Percentiles rank a stretch among this genome's conserved stretches.
phyloP scores from a whole-genome alignment of 164 flowering plant genomes.

The Malania oleifera region DNA sequence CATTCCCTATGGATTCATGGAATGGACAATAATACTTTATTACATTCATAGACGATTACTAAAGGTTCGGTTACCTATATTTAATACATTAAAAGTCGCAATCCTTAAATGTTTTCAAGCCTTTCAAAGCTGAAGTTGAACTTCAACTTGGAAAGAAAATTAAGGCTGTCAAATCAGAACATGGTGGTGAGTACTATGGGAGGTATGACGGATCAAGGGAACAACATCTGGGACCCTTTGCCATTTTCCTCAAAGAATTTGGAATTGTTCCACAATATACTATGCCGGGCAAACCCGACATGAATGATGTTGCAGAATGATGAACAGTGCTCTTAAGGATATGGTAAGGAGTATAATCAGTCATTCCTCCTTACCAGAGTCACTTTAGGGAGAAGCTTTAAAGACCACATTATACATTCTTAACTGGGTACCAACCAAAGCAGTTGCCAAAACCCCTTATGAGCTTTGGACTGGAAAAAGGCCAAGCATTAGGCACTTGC shows the following conservation, averaged over 20 bases:
- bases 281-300: not conserved
- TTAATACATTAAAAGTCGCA: no score
- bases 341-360: not conserved
- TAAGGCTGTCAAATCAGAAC: slow-evolving; percentile 2
- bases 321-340: not conserved
- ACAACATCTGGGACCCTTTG: not conserved
- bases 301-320: slow-evolving; percentile 1
- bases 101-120: not conserved
- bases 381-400: slow-evolving; percentile 1
- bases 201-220: slow-evolving; percentile 1
- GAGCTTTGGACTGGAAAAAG: no score
- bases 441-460: no score
- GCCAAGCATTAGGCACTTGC: not conserved
- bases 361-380: not conserved
- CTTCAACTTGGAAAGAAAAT: not conserved
- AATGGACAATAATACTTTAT: not conserved
- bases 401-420: no score
- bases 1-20: slow-evolving; percentile 1
- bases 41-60: not conserved
- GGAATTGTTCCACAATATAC: not conserved
- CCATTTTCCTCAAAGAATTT: not conserved
- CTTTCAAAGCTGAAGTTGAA: not conserved
- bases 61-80: no score
- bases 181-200: no score
- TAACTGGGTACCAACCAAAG: no score